Evolutionary conservation across 2,329 filamentous ascomycete species (phyloP).

Genomic region (Mycogone perniciosa): DNA sequence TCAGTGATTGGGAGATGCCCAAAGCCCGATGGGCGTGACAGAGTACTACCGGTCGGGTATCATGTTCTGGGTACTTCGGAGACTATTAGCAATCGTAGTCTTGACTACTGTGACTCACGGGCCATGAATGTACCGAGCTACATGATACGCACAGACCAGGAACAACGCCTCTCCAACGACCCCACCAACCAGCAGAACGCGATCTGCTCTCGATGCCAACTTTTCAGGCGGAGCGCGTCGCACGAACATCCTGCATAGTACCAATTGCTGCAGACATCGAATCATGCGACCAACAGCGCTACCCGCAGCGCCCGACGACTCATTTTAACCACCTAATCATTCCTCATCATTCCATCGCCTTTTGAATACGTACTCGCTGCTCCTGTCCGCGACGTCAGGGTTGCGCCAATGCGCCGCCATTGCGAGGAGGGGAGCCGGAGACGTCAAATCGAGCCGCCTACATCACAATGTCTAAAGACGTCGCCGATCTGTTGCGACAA

Average conservation of each 20-base stretch:
- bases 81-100: too few relatives aligned
- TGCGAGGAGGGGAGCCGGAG: not conserved
- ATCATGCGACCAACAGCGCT: conserved; percentile 7
- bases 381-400: not conserved
- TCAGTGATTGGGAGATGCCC: conserved; percentile 1
- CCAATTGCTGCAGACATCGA: not conserved
- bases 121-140: not conserved
- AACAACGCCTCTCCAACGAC: not conserved
- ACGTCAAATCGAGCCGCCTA: not conserved
- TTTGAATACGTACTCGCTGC: not conserved
- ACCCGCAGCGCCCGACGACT: not conserved
- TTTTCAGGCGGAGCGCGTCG: conserved; percentile 8
- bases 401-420: conserved; percentile 1
- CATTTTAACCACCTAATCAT: not conserved
- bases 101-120: not conserved
- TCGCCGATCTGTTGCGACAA: conserved; percentile 21
- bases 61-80: not conserved
- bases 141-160: not conserved
- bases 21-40: not conserved
- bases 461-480: conserved; percentile 22
- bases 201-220: not conserved
- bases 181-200: not conserved
- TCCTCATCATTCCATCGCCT: too few relatives aligned
- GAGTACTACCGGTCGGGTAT: not conserved
- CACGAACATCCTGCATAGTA: conserved; percentile 6